Evolutionary conservation across 2,329 filamentous ascomycete genomes (phyloP), one percentile per base, ranked within the genome.

Genomic region (Ophiostoma fasciatum): DNA sequence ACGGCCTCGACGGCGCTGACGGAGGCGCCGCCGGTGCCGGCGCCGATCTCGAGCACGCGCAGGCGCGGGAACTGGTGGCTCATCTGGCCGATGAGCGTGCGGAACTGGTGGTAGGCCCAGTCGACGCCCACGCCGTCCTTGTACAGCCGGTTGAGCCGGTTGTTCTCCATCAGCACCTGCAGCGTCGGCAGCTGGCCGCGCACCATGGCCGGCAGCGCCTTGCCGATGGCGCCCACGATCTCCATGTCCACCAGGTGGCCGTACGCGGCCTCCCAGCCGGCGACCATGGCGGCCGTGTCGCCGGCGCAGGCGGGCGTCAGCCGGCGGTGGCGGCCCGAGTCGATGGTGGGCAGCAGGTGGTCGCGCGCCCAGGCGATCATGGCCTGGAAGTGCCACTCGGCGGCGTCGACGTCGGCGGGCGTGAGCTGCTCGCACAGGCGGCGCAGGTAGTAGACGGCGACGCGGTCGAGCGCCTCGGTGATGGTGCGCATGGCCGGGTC

Each of bases 11-110:
- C 18, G 10, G 46, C 44, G 5, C 48, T 46, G 5, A 46, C 48
- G 2, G 44, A 49, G 7, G 46, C 49, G 26, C 36, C 46, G 31
- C 28, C 53, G 18, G 38, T 48, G 21, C 41, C 46, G 25, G 37
- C 43, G 12, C 63, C 62, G 5, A 63, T 50, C 42, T 55, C 53
- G 5, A 68, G 42, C 19, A 66, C 52, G 21, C 41, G 43, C 2
- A 48, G 41, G 3, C 40, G 37, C 0, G 51, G 49, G 25, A 49
- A 33, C 40, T 49, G 48, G 31, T 49, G 42, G 27, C 25, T 29
- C 31, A 45, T 33, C 29, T 42, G 38, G 12, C 28, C 33, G 25
- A 48, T 20, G 30, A 37, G 33, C 4, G 21, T 33, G 20, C 45
- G 49, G 9, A 55, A 29, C 22, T 50, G 47, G 2, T 39, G 30